Conservation (phyloP, 1,139 yeast genomes). For the Trichomonascaceae sp. region DNA sequence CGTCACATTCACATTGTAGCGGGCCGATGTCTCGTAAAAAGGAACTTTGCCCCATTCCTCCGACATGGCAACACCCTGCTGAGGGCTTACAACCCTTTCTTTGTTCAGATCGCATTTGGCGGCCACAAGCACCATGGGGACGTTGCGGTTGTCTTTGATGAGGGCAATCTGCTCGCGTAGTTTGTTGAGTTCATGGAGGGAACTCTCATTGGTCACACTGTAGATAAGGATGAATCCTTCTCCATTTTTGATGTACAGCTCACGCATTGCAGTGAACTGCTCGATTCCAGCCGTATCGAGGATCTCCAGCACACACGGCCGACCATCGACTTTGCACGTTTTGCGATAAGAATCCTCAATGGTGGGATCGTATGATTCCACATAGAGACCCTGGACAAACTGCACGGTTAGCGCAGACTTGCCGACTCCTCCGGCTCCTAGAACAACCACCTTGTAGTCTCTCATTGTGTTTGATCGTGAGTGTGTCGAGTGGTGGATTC, state of each 20-base stretch:
- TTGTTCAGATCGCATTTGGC: conserved; percentile 53
- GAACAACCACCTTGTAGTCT: conserved; percentile 72
- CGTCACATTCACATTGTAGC: conserved; percentile 71
- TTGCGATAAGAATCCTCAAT: conserved; percentile 51
- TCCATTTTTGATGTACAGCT: conserved; percentile 38
- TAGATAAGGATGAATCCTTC: conserved; percentile 48
- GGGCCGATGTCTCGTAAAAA: conserved; percentile 71
- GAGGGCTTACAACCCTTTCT: conserved; percentile 39
- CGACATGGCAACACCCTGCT: conserved; percentile 46
- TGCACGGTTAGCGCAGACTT: conserved; percentile 71
- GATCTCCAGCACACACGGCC: conserved; percentile 29
- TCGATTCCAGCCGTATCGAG: conserved; percentile 37
- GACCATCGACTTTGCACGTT: conserved; percentile 26
- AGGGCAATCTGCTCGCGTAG: conserved; percentile 82
- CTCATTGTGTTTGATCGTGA: conserved; percentile 4
- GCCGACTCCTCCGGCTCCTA: conserved; percentile 98
- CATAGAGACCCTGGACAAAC: conserved; percentile 35
- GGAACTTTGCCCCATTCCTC: conserved; percentile 86
- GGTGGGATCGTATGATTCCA: conserved; percentile 93
- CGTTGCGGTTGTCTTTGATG: conserved; percentile 47
- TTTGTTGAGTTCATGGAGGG: conserved; percentile 67
- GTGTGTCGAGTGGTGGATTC: too few species aligned
- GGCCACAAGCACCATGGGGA: conserved; percentile 33
- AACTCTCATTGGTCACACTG: conserved; percentile 71
- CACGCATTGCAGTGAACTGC: conserved; percentile 46